Percentiles rank a stretch among this genome's conserved stretches.
These are phyloP conservation scores for Yamagishiella unicocca DNA, from an alignment of 139 green algal species.

Conservation along the genomic window DNA sequence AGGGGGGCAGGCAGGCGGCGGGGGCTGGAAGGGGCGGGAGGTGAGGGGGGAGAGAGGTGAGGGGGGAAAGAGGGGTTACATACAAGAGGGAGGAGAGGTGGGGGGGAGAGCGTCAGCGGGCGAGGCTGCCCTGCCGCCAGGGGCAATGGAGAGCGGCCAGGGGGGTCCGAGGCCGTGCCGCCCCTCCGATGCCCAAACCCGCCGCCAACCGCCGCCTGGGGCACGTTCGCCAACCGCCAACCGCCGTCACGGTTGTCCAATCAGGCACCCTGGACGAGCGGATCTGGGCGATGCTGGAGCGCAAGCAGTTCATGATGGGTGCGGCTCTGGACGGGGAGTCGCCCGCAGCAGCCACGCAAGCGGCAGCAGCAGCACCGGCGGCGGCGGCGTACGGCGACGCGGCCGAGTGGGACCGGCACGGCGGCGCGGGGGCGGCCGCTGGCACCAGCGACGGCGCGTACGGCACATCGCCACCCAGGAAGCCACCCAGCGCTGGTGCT, in stretches of 20 bases:
- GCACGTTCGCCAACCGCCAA: no score
- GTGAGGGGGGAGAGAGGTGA: not conserved
- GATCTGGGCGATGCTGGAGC: conserved; percentile 61
- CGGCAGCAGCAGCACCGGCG: not conserved
- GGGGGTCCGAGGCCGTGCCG: not conserved
- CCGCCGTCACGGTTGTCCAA: no score
- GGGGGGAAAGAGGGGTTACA: not conserved
- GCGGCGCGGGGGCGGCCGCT: no score
- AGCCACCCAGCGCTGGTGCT: not conserved
- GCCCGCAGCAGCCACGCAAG: not conserved
- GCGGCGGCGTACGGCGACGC: not conserved
- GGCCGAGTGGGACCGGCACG: no score
- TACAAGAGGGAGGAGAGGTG: not conserved
- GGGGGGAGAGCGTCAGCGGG: not conserved
- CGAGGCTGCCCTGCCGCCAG: not conserved
- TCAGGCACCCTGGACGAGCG: conserved; percentile 54
- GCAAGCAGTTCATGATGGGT: conserved; percentile 56
- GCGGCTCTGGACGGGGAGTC: conserved; percentile 45
- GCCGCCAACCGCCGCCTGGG: not conserved
- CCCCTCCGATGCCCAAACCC: not conserved
- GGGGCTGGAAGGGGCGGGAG: not conserved
- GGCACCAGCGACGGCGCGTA: not conserved
- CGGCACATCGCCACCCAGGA: not conserved
- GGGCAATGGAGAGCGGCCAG: not conserved
- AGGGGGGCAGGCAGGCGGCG: not conserved